These are phyloP conservation scores for Colletotrichum higginsianum DNA, from an alignment of 2,329 filamentous ascomycete species.

Conservation along the genomic window DNA sequence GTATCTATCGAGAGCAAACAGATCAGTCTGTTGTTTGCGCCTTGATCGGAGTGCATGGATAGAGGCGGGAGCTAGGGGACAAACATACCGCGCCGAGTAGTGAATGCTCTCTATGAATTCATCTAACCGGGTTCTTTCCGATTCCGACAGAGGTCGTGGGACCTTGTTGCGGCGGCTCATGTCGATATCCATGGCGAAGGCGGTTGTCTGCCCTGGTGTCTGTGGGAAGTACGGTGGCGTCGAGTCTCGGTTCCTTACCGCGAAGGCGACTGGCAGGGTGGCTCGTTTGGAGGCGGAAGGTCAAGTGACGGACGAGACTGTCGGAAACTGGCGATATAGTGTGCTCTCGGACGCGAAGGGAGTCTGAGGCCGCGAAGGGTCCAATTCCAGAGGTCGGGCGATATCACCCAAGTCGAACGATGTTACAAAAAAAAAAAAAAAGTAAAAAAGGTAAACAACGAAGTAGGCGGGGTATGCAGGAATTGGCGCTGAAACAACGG, in stretches of 20 bases:
- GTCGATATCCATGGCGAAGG: conserved; percentile 74
- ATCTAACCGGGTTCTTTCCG: conserved; percentile 86
- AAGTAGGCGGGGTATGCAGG: conserved; percentile 40
- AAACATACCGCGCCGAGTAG: conserved; percentile 86
- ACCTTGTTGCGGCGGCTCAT: conserved; percentile 87
- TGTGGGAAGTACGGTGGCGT: conserved; percentile 36
- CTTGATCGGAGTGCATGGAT: conserved; percentile 1
- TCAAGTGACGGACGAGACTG: conserved; percentile 23
- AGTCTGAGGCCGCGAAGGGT: conserved; percentile 31
- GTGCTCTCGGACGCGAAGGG: conserved; percentile 12
- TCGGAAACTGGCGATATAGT: conserved; percentile 22
- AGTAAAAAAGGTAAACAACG: conserved; percentile 37
- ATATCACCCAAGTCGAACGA: conserved; percentile 28
- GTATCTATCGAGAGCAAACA: conserved; percentile 73
- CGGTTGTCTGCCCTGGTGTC: conserved; percentile 14
- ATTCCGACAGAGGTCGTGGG: conserved; percentile 84
- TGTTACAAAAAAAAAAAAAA: background rate
- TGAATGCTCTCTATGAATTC: conserved; percentile 96
- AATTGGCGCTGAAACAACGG: conserved; percentile 41
- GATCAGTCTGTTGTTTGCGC: conserved; percentile 9
- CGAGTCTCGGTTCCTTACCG: conserved; percentile 32
- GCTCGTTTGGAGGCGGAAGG: conserved; percentile 13
- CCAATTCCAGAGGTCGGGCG: conserved; percentile 34
- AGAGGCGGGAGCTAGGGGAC: conserved; percentile 1
- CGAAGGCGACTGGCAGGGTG: conserved; percentile 32